Evolutionary conservation across 768 basidiomycete genomes (phyloP), one percentile per base, ranked within the genome.

Genomic region (Rhodotorula graminis): DNA sequence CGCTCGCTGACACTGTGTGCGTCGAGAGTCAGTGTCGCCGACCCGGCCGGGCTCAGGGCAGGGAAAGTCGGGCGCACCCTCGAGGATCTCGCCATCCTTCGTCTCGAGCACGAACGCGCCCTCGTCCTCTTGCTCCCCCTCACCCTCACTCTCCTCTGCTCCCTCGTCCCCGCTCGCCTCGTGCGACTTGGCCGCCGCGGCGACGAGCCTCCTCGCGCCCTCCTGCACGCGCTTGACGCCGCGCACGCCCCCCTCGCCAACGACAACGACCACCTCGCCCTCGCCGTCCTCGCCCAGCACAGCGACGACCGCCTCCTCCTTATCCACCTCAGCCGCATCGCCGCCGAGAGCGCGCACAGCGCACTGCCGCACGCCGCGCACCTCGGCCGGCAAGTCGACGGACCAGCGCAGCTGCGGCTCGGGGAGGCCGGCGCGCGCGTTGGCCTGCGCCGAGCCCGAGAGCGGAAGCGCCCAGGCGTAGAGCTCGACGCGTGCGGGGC

Each of bases 401-500:
- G 58, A 25, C 56, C 57, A 67, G 18, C n/a, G 42, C n/a, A 70
- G 58, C 10, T 12, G 37, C 11, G 74, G 74, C 7, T 44, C 14
- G 1, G 65, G 53, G 19, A 76, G n/a, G 15, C 65, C 74, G 11
- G 31, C 62, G 33, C 56, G 61, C 14, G 69, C 71, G 42, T 60
- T 37, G 9, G 42, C 61, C 46, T 71, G 65, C 9, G 71, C 71
- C 3, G 60, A 21, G 12, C 33, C 57, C 6, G 31, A 31, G 23
- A 71, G 63, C 1, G 60, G 46, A 25, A 86, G 2, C 87, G 91
- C 53, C 85, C 82, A 56, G 93, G 82, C 50, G 87, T 89, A 94
- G 6, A 93, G 76, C 64, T 89, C 86, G 16, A 90, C 78, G 42
- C 82, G 81, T 0, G 90, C 91, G n/a, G 83, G 81, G 69, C 89